phyloP scores from a whole-genome alignment of 2,329 filamentous ascomycete genomes.

The Lithohypha guttulata region DNA sequence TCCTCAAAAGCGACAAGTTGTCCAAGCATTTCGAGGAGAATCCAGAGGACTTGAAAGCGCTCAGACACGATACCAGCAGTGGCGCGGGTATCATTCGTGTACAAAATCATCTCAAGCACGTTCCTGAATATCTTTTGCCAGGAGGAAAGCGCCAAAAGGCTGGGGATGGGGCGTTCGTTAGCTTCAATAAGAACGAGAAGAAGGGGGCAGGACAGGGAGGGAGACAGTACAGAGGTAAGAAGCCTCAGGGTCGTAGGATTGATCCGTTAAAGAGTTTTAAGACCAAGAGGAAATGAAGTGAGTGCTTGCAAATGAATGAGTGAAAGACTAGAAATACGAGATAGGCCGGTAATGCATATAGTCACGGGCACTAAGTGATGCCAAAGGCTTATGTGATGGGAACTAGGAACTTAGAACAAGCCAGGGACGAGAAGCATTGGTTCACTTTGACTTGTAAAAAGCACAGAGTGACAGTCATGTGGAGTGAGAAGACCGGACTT shows the following conservation, averaged over 20 bases:
- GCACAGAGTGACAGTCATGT: no score
- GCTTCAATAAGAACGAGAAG: slow-evolving; percentile 37
- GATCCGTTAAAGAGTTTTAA: slow-evolving; percentile 90
- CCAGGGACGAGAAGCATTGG: no score
- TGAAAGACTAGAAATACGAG: no score
- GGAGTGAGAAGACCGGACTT: no score
- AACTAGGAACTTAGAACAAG: no score
- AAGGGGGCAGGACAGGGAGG: slow-evolving; percentile 25
- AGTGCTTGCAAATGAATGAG: slow-evolving; percentile 2
- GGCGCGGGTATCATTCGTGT: slow-evolving; percentile 58
- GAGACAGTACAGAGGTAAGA: slow-evolving; percentile 34
- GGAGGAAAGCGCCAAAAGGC: slow-evolving; percentile 61
- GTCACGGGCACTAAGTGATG: no score
- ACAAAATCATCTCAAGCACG: slow-evolving; percentile 83
- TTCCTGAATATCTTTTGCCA: slow-evolving; percentile 88
- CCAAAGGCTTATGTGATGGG: no score
- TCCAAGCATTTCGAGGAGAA: slow-evolving; percentile 97
- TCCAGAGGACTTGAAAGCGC: slow-evolving; percentile 72
- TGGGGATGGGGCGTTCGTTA: slow-evolving; percentile 62
- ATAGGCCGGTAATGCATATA: no score
- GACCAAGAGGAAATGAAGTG: slow-evolving; percentile 31
- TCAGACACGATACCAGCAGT: slow-evolving; percentile 83
- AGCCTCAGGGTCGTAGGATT: slow-evolving; percentile 38
- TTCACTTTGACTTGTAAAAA: no score
- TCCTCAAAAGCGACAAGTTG: slow-evolving; percentile 87